These are phyloP conservation scores for Ceratocystis papillata DNA, from an alignment of 2,329 filamentous ascomycete species.

Conservation along the genomic window DNA sequence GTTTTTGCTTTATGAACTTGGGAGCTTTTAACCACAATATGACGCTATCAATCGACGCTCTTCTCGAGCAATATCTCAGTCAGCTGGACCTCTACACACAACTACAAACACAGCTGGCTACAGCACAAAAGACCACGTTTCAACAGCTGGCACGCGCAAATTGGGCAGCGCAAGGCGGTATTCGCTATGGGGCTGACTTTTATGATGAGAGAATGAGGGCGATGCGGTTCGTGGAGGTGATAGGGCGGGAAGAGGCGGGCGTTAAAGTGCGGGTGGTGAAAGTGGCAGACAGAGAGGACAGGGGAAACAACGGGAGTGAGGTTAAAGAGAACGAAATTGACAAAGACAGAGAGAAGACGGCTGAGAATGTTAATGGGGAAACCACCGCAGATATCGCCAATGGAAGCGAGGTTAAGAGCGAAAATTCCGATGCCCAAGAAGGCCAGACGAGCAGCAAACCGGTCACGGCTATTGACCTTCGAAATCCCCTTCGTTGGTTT, in stretches of 20 bases:
- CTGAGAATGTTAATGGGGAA: too few species aligned
- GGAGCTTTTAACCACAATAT: background rate
- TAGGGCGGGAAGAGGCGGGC: conserved; percentile 1
- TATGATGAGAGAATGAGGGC: conserved; percentile 68
- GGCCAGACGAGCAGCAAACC: background rate
- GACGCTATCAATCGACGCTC: conserved; percentile 43
- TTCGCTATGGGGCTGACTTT: conserved; percentile 56
- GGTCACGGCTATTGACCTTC: conserved; percentile 15
- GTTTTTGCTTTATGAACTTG: too few species aligned
- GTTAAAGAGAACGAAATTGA: conserved; percentile 16
- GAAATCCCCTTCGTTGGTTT: conserved; percentile 51
- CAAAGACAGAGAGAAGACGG: conserved; percentile 12
- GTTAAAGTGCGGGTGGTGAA: conserved; percentile 17
- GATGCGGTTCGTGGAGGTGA: conserved; percentile 34
- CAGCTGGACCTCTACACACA: conserved; percentile 57
- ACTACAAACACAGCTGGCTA: conserved; percentile 45
- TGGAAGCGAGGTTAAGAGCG: conserved; percentile 24
- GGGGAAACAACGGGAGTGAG: conserved; percentile 15
- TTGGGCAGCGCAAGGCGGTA: conserved; percentile 53
- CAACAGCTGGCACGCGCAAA: conserved; percentile 62
- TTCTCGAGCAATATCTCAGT: conserved; percentile 54
- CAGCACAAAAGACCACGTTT: conserved; percentile 45
- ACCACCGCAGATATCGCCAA: background rate
- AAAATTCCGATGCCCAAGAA: background rate
- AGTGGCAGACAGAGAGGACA: conserved; percentile 22